A percentile compares a stretch with the other conserved stretches of the same genome.
These are phyloP conservation scores for Chlamydomonas reinhardtii DNA, from an alignment of 163 green algal genomes.

Conservation along the genomic window DNA sequence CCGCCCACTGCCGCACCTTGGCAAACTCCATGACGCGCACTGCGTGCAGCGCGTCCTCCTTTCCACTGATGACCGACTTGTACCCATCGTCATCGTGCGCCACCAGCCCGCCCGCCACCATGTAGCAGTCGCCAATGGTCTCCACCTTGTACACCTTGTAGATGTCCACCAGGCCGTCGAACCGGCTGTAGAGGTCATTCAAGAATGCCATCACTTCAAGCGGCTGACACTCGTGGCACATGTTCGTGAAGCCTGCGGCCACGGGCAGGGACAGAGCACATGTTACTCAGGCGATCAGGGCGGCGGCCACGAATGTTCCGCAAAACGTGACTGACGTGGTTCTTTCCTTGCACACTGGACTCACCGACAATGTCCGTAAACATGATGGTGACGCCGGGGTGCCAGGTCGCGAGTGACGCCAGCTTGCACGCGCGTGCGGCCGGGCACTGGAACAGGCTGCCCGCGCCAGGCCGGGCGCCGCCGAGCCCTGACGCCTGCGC, in stretches of 20 bases:
- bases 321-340: too few relatives aligned
- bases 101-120: slow-evolving; percentile 23
- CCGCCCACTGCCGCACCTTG: too few relatives aligned
- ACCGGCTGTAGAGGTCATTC: not conserved
- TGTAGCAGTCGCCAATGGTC: slow-evolving; percentile 7
- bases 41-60: not conserved
- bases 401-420: not conserved
- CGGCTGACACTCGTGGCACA: not conserved
- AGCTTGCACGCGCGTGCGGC: not conserved
- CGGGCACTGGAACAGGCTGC: not conserved
- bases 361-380: not conserved
- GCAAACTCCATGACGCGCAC: not conserved
- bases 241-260: not conserved
- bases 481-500: not conserved
- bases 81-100: not conserved
- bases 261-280: not conserved
- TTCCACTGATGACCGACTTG: not conserved
- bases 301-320: too few relatives aligned
- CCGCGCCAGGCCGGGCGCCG: not conserved
- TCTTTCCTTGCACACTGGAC: too few relatives aligned
- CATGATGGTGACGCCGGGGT: not conserved
- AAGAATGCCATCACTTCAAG: not conserved
- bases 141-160: slow-evolving; percentile 11
- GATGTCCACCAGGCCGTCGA: slow-evolving; percentile 13
- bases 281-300: too few relatives aligned